Conservation (phyloP, 768 basidiomycete genomes). For the Solioccasus polychromus region DNA sequence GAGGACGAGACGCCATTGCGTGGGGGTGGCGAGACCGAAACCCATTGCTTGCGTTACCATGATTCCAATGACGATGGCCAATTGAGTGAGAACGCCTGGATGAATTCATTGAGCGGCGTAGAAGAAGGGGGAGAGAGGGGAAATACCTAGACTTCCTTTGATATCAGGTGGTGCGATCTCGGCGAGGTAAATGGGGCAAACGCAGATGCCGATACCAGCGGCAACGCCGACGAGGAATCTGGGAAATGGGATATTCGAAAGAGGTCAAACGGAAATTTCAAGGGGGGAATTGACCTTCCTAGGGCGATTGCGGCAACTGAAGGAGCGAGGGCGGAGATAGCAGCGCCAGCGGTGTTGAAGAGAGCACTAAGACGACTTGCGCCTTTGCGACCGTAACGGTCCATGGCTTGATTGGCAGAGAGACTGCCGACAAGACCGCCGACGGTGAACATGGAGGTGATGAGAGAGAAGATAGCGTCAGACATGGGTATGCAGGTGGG, state of each 20-base stretch:
- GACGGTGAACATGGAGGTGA: constrained; percentile 83
- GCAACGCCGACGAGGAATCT: constrained; percentile 69
- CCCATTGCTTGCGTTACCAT: constrained; percentile 83
- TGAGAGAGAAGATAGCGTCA: constrained; percentile 69
- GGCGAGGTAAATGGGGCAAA: constrained; percentile 82
- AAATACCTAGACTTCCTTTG: constrained; percentile 68
- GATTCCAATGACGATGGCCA: constrained; percentile 82
- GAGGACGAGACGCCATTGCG: constrained; percentile 69
- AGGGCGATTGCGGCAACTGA: constrained; percentile 54
- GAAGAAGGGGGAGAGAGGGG: not conserved
- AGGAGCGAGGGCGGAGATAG: constrained; percentile 61
- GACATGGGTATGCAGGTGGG: constrained; percentile 82
- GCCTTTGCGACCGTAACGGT: constrained; percentile 66
- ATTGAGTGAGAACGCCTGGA: constrained; percentile 74
- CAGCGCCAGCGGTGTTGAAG: constrained; percentile 55
- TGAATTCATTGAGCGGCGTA: not conserved
- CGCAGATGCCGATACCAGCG: constrained; percentile 70
- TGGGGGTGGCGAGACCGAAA: constrained; percentile 62
- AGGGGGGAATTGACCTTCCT: constrained; percentile 51
- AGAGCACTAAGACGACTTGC: constrained; percentile 59
- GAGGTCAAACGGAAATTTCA: not conserved
- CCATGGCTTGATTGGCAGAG: constrained; percentile 64
- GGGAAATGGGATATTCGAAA: constrained; percentile 1
- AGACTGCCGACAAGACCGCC: constrained; percentile 84
- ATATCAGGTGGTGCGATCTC: constrained; percentile 80